phyloP scores from a whole-genome alignment of 179 eudicot genomes.

The Silene coronaria region DNA sequence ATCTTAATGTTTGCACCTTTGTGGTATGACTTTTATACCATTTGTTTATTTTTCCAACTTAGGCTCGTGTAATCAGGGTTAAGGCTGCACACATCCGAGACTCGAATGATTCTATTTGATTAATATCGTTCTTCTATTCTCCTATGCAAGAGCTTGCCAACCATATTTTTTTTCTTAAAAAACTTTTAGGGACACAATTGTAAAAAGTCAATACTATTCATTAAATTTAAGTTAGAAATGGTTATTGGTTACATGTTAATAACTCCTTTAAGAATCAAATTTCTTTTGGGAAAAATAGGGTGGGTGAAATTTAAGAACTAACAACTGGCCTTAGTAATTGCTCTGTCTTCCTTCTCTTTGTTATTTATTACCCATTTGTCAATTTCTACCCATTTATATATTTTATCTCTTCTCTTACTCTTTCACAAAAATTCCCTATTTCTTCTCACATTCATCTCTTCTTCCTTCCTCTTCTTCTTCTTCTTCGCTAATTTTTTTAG shows the following conservation, averaged over 20 bases:
- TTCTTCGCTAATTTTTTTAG: neutral
- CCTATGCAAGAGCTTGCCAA: too few species aligned
- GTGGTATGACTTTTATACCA: constrained; percentile 6
- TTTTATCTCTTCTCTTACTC: constrained; percentile 14
- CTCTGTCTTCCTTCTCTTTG: constrained; percentile 13
- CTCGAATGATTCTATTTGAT: too few species aligned
- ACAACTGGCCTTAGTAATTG: constrained; percentile 36
- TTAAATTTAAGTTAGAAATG: constrained; percentile 23
- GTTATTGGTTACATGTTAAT: constrained; percentile 28
- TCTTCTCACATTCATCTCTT: neutral
- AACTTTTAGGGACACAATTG: too few species aligned
- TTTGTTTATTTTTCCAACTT: too few species aligned
- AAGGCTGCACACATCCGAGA: neutral
- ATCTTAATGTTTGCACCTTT: constrained; percentile 8
- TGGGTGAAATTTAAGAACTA: constrained; percentile 30
- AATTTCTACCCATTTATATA: constrained; percentile 17
- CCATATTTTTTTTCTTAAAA: too few species aligned
- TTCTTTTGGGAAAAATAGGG: constrained; percentile 13
- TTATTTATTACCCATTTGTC: constrained; percentile 7
- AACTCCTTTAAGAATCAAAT: too few species aligned
- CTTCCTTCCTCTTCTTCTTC: too few species aligned
- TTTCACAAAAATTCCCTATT: neutral
- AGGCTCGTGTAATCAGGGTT: neutral
- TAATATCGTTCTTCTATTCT: too few species aligned
- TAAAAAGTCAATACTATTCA: constrained; percentile 7